These are phyloP conservation scores for Zymoseptoria crescenta DNA, from an alignment of 2,329 filamentous ascomycete genomes.

Conservation along the genomic window DNA sequence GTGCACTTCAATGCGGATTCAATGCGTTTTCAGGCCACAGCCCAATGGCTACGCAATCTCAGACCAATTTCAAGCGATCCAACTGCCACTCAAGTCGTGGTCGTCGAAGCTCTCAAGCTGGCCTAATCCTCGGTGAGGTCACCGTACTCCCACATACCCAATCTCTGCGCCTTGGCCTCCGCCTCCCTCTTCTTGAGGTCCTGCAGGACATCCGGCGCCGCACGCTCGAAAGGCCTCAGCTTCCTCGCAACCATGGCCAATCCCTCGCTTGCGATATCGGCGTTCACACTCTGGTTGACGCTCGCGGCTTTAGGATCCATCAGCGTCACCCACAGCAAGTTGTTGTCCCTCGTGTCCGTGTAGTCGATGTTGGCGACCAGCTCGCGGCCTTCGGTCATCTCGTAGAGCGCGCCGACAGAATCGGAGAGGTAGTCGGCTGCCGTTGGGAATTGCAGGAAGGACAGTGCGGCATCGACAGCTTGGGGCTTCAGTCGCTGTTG, in stretches of 20 bases:
- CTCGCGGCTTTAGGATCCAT: slow-evolving; percentile 63
- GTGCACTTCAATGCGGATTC: no score
- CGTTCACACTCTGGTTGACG: slow-evolving; percentile 75
- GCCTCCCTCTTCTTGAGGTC: slow-evolving; percentile 65
- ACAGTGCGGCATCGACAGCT: slow-evolving; percentile 77
- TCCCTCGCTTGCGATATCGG: slow-evolving; percentile 74
- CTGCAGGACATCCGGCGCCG: slow-evolving; percentile 62
- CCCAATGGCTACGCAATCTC: no score
- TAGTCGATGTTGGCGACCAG: slow-evolving; percentile 89
- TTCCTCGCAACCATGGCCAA: slow-evolving; percentile 88
- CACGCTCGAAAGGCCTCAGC: slow-evolving; percentile 83
- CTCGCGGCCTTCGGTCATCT: slow-evolving; percentile 61
- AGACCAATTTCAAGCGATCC: neutral
- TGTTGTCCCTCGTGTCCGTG: slow-evolving; percentile 67
- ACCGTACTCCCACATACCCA: slow-evolving; percentile 97
- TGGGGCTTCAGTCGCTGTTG: slow-evolving; percentile 76
- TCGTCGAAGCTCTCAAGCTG: neutral
- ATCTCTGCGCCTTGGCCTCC: slow-evolving; percentile 68
- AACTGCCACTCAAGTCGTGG: neutral
- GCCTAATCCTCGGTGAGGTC: slow-evolving; percentile 74
- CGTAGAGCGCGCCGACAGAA: slow-evolving; percentile 64
- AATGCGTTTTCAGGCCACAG: no score
- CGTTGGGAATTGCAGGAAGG: slow-evolving; percentile 80
- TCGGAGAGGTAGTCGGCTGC: slow-evolving; percentile 77
- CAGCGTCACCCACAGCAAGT: slow-evolving; percentile 71